phyloP scores from a whole-genome alignment of 768 basidiomycete species.

The Chalciporus chontae region DNA sequence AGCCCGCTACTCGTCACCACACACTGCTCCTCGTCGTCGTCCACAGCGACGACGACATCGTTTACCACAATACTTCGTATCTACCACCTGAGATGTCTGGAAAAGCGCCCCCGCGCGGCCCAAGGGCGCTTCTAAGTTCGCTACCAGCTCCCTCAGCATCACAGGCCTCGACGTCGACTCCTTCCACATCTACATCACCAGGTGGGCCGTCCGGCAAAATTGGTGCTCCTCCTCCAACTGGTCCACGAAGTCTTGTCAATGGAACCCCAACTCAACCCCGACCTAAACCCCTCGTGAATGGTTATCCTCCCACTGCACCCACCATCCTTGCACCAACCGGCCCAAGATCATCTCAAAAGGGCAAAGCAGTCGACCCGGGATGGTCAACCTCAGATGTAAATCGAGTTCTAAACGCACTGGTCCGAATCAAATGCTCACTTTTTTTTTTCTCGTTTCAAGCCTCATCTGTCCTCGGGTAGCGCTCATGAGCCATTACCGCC shows the following conservation, averaged over 20 bases:
- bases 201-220: conserved; percentile 37
- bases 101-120: conserved; percentile 73
- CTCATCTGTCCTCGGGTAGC: conserved; percentile 6
- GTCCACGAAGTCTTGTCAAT: conserved; percentile 57
- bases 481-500: conserved; percentile 13
- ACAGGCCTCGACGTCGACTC: conserved; percentile 30
- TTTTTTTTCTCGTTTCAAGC: conserved; percentile 17
- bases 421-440: neutral
- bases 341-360: conserved; percentile 37
- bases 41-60: conserved; percentile 20
- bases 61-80: neutral
- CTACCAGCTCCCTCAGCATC: conserved; percentile 30
- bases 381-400: conserved; percentile 35
- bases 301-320: conserved; percentile 32
- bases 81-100: conserved; percentile 54
- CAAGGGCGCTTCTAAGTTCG: conserved; percentile 60
- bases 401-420: conserved; percentile 6
- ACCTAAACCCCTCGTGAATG: conserved; percentile 45
- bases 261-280: conserved; percentile 30
- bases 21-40: conserved; percentile 21
- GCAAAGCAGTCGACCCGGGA: conserved; percentile 39
- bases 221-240: conserved; percentile 59
- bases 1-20: conserved; percentile 1
- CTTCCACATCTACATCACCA: conserved; percentile 34
- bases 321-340: conserved; percentile 27